These are phyloP conservation scores for Reutealis trisperma DNA, from an alignment of 345 rosid genomes.

Conservation along the genomic window DNA sequence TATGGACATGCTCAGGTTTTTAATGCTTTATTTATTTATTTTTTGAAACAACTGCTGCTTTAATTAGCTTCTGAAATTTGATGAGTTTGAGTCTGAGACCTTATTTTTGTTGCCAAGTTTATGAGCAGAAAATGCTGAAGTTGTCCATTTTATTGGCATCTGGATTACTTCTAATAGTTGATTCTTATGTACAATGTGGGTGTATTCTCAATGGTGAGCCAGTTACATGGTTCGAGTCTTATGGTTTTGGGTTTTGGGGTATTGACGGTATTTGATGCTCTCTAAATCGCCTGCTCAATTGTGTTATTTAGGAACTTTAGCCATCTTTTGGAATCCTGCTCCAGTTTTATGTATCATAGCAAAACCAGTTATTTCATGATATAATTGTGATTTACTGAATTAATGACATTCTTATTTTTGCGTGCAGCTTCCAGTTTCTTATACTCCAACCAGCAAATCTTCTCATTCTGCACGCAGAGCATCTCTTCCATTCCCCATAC, in stretches of 20 bases:
- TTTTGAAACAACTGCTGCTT: neutral
- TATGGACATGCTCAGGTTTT: neutral
- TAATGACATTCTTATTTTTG: neutral
- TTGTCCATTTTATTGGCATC: neutral
- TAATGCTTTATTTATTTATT: too few species aligned
- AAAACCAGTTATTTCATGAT: neutral
- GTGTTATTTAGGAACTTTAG: too few species aligned
- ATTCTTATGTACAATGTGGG: too few species aligned
- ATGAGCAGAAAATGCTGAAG: neutral
- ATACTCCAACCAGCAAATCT: conserved; percentile 38
- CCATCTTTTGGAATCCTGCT: neutral
- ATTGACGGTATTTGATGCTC: neutral
- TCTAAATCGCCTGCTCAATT: neutral
- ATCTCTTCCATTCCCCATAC: conserved; percentile 62
- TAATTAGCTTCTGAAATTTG: neutral
- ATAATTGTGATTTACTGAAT: neutral
- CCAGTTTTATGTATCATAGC: neutral
- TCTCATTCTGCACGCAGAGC: conserved; percentile 50
- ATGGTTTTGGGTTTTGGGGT: conserved; percentile 1
- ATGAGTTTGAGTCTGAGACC: neutral
- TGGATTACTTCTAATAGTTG: neutral
- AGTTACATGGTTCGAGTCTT: neutral
- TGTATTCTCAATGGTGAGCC: neutral
- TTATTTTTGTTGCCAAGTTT: neutral
- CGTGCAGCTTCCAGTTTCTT: conserved; percentile 49